Evolutionary conservation across 768 basidiomycete species (phyloP).

Genomic region (Tylopilus vinaceipallidus): DNA sequence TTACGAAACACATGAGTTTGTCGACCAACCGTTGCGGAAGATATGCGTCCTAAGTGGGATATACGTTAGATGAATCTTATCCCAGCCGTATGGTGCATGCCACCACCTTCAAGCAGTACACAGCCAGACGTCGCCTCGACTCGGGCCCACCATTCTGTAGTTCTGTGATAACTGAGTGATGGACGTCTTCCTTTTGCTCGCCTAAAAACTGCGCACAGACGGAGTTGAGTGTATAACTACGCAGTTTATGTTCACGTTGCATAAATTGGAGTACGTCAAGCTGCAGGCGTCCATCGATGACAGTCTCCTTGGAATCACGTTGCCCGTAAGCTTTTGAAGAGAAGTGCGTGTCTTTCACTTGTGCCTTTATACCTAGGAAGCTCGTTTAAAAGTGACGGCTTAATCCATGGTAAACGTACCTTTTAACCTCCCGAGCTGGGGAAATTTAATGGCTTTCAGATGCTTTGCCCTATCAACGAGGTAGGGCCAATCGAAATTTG

Average conservation of each 20-base stretch:
- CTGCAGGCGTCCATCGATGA: slow-evolving; percentile 88
- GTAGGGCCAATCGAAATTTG: slow-evolving; percentile 96
- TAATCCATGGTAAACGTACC: slow-evolving; percentile 40
- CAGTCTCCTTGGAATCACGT: slow-evolving; percentile 92
- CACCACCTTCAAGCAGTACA: slow-evolving; percentile 93
- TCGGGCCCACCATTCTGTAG: slow-evolving; percentile 96
- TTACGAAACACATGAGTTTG: slow-evolving; percentile 99
- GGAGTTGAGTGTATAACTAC: slow-evolving; percentile 96
- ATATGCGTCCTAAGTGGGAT: slow-evolving; percentile 79
- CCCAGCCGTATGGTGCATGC: background rate
- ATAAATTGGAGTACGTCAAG: slow-evolving; percentile 96
- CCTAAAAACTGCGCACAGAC: slow-evolving; percentile 97
- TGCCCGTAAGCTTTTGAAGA: slow-evolving; percentile 97
- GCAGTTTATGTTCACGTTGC: slow-evolving; percentile 97
- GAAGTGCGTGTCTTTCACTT: slow-evolving; percentile 92
- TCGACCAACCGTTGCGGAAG: slow-evolving; percentile 94
- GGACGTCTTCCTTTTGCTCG: slow-evolving; percentile 99
- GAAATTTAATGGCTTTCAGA: slow-evolving; percentile 67
- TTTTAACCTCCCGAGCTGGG: slow-evolving; percentile 71
- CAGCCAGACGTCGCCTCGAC: slow-evolving; percentile 86
- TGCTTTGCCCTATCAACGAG: slow-evolving; percentile 89
- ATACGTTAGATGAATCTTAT: slow-evolving; percentile 1
- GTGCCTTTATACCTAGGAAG: slow-evolving; percentile 62
- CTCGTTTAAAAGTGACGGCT: background rate
- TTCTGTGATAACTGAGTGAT: slow-evolving; percentile 97